These are phyloP conservation scores for Ophiostoma ips DNA, from an alignment of 2,329 filamentous ascomycete genomes.

Conservation along the genomic window DNA sequence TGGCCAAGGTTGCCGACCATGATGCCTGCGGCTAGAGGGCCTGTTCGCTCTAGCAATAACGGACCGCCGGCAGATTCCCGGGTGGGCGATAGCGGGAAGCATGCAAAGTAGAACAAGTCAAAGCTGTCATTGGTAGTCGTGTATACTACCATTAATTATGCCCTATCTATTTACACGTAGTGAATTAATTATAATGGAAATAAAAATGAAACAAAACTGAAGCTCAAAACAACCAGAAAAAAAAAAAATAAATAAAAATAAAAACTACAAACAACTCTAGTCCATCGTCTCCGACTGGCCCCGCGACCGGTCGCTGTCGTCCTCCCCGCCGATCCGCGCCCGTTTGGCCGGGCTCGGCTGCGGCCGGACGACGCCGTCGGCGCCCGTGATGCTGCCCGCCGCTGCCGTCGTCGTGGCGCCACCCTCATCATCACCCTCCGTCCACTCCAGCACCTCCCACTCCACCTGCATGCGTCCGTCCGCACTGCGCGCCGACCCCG, in stretches of 20 bases:
- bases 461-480: slow-evolving; percentile 56
- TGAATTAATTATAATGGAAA: too few relatives aligned
- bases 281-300: slow-evolving; percentile 9
- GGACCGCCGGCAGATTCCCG: not conserved
- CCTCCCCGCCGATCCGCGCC: slow-evolving; percentile 25
- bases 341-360: slow-evolving; percentile 33
- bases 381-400: slow-evolving; percentile 26
- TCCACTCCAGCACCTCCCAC: slow-evolving; percentile 75
- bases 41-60: too few relatives aligned
- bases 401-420: slow-evolving; percentile 14
- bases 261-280: too few relatives aligned
- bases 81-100: not conserved
- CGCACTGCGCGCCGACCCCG: slow-evolving; percentile 25
- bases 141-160: too few relatives aligned
- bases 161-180: too few relatives aligned
- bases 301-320: slow-evolving; percentile 16
- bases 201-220: too few relatives aligned
- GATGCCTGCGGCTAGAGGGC: too few relatives aligned
- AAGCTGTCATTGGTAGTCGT: too few relatives aligned
- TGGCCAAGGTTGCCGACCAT: too few relatives aligned
- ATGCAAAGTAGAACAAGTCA: not conserved
- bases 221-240: too few relatives aligned
- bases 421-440: slow-evolving; percentile 28
- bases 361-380: slow-evolving; percentile 23
- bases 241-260: too few relatives aligned